These are phyloP conservation scores for Pseudozyma tsukubaensis DNA, from an alignment of 1,284 basidiomycete species.

Conservation along the genomic window DNA sequence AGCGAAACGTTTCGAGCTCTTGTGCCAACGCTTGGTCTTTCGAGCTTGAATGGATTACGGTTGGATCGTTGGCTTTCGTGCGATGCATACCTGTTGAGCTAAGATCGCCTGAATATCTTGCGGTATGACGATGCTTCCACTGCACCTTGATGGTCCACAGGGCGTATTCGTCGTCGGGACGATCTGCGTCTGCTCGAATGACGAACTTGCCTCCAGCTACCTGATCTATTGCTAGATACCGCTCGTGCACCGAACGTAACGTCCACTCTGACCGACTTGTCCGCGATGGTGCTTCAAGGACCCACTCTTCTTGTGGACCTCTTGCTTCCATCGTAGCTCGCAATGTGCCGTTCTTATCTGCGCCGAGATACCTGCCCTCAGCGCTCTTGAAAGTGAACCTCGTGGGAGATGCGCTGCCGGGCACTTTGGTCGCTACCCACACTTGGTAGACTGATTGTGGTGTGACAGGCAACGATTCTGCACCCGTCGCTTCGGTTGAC, in stretches of 20 bases:
- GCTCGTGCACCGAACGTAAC: conserved; percentile 47
- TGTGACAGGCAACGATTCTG: conserved; percentile 8
- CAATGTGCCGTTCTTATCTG: conserved; percentile 49
- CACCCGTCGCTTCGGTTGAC: not conserved
- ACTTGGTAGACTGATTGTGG: conserved; percentile 62
- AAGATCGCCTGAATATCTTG: conserved; percentile 22
- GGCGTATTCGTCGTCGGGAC: conserved; percentile 10
- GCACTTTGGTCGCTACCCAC: conserved; percentile 55
- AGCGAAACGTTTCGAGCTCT: conserved; percentile 26
- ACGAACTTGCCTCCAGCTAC: conserved; percentile 41
- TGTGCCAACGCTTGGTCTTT: conserved; percentile 33
- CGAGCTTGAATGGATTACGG: conserved; percentile 12
- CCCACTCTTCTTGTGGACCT: conserved; percentile 63
- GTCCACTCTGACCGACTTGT: conserved; percentile 11
- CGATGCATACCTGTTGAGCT: not conserved
- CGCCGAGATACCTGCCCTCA: conserved; percentile 57
- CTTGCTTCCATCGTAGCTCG: conserved; percentile 54
- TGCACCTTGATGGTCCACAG: conserved; percentile 54
- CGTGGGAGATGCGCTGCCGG: conserved; percentile 29
- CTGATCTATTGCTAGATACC: conserved; percentile 49
- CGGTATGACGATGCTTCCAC: conserved; percentile 60
- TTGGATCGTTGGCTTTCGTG: conserved; percentile 32
- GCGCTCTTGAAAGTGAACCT: conserved; percentile 57
- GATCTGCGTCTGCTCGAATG: conserved; percentile 50
- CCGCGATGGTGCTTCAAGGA: conserved; percentile 7